These are phyloP conservation scores for Rossbeevera mucosa DNA, from an alignment of 768 basidiomycete species.

Conservation along the genomic window DNA sequence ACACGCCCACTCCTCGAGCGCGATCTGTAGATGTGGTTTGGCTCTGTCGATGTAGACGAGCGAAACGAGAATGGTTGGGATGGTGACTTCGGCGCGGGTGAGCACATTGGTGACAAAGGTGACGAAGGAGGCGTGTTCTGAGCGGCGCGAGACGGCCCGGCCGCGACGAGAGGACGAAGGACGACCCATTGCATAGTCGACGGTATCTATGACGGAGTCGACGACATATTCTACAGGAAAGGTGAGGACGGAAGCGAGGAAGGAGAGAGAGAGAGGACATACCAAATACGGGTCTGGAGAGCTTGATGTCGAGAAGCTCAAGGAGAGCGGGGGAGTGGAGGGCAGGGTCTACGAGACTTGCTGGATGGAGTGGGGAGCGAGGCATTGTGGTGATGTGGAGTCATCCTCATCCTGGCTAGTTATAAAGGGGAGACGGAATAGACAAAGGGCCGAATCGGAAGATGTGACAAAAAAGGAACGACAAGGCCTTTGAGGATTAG, in stretches of 20 bases:
- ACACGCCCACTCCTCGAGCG: conserved; percentile 79
- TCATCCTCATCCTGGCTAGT: too few species aligned
- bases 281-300: conserved; percentile 63
- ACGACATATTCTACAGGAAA: conserved; percentile 58
- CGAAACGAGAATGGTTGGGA: conserved; percentile 62
- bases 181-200: conserved; percentile 72
- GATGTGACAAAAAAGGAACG: conserved; percentile 28
- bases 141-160: conserved; percentile 41
- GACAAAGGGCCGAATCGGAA: conserved; percentile 35
- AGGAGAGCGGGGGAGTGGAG: conserved; percentile 62
- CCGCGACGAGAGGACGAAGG: conserved; percentile 53
- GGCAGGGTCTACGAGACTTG: conserved; percentile 58
- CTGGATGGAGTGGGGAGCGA: conserved; percentile 38
- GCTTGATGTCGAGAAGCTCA: conserved; percentile 62
- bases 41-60: conserved; percentile 77
- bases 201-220: conserved; percentile 65
- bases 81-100: conserved; percentile 66
- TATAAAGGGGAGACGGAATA: conserved; percentile 31
- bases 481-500: conserved; percentile 23
- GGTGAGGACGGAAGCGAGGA: not conserved
- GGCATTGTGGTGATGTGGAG: conserved; percentile 16
- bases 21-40: conserved; percentile 75
- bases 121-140: conserved; percentile 55
- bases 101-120: conserved; percentile 67
- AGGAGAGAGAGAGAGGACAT: conserved; percentile 24